These are phyloP conservation scores for Erythrophleum fordii DNA, from an alignment of 306 rosid genomes.

Conservation along the genomic window DNA sequence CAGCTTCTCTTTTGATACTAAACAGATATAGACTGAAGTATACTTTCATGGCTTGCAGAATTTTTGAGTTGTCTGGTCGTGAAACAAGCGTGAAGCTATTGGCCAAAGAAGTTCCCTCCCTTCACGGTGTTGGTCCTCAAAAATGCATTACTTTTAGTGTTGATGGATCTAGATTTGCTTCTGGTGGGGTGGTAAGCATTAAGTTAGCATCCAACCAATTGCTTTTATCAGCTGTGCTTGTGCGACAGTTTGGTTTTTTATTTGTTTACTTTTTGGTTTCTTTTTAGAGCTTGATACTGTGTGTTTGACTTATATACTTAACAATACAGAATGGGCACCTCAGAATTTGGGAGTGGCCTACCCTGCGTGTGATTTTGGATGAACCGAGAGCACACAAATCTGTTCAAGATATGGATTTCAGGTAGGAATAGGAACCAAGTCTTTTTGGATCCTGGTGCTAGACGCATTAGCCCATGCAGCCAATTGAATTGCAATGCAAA, in stretches of 20 bases:
- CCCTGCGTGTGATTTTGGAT: slow-evolving; percentile 71
- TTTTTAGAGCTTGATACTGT: slow-evolving; percentile 14
- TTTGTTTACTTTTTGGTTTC: background rate
- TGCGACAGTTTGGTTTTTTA: background rate
- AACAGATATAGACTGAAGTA: slow-evolving; percentile 18
- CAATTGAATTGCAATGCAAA: slow-evolving; percentile 3
- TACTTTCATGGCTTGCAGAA: slow-evolving; percentile 51
- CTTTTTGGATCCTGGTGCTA: slow-evolving; percentile 20
- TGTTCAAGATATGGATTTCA: slow-evolving; percentile 86
- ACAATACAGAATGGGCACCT: slow-evolving; percentile 79
- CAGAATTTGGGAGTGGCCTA: slow-evolving; percentile 88
- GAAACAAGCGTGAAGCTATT: slow-evolving; percentile 66
- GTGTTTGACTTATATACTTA: slow-evolving; percentile 40
- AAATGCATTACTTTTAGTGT: slow-evolving; percentile 80
- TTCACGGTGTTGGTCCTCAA: slow-evolving; percentile 67
- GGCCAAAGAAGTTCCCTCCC: slow-evolving; percentile 64
- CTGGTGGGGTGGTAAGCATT: slow-evolving; percentile 80
- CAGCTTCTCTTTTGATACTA: background rate
- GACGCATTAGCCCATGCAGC: slow-evolving; percentile 7
- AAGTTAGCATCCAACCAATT: slow-evolving; percentile 20
- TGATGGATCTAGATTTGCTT: slow-evolving; percentile 92
- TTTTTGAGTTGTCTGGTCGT: slow-evolving; percentile 62
- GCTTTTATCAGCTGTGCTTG: slow-evolving; percentile 2
- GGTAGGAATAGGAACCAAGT: slow-evolving; percentile 50
- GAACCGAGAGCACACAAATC: slow-evolving; percentile 88